A percentile compares a stretch with the other conserved stretches of the same genome.
Conservation (phyloP, 2,329 filamentous ascomycete genomes). For the Drechslera avenae region DNA sequence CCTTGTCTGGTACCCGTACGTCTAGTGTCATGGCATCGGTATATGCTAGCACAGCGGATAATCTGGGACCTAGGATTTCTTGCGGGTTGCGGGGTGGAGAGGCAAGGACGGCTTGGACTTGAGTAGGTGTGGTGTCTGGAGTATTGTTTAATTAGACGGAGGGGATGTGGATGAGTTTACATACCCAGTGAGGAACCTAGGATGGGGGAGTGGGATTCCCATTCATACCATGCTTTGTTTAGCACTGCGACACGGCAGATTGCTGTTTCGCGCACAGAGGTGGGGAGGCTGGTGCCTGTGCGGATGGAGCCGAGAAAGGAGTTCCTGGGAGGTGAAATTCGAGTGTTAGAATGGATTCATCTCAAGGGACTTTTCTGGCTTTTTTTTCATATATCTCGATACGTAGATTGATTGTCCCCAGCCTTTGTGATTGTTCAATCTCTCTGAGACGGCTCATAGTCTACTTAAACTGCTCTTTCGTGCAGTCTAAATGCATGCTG, state of each 20-base stretch:
- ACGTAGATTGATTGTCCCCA: too few species aligned
- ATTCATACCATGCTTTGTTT: slow-evolving; percentile 85
- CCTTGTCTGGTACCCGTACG: slow-evolving; percentile 69
- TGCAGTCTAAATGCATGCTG: too few species aligned
- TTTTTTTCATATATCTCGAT: too few species aligned
- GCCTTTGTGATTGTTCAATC: too few species aligned
- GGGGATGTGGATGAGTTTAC: neutral
- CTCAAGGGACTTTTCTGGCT: too few species aligned
- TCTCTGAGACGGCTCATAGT: too few species aligned
- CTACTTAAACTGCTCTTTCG: too few species aligned
- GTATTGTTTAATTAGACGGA: too few species aligned
- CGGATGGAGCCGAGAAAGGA: slow-evolving; percentile 62
- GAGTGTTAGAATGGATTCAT: too few species aligned
- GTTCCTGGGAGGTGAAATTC: slow-evolving; percentile 48
- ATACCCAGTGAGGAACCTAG: slow-evolving; percentile 50
- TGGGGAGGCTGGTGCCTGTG: slow-evolving; percentile 56
- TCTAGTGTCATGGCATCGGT: slow-evolving; percentile 83
- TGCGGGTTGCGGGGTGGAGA: slow-evolving; percentile 21
- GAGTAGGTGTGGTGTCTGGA: slow-evolving; percentile 63
- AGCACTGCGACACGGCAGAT: slow-evolving; percentile 81
- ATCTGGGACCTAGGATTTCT: slow-evolving; percentile 58
- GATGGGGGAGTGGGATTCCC: slow-evolving; percentile 74
- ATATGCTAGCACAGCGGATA: slow-evolving; percentile 73
- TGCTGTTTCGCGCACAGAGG: slow-evolving; percentile 71
- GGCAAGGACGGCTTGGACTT: slow-evolving; percentile 37